Base-by-base conservation (phyloP, 768 basidiomycete species). In the Lactarius indigo region DNA sequence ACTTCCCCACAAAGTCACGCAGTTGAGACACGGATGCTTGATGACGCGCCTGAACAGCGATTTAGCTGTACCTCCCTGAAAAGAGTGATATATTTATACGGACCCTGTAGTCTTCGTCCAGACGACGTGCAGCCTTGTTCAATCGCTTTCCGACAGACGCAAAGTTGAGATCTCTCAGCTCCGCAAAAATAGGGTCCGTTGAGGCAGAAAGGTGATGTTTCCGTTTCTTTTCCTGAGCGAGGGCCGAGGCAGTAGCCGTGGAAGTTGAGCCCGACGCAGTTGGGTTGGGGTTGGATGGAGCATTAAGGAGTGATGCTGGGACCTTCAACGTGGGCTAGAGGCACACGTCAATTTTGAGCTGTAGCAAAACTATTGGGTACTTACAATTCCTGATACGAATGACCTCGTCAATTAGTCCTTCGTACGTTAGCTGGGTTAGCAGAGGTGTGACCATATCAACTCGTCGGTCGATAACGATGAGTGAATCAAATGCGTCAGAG, bases 391-490 rank as follows among this genome's bases (percentile, higher is more conserved):
- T 90, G 68, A 99, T 89, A 0, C 93, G 91, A 57, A 97, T 81
- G 41, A 94, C 78, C 75, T 99, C 97, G 73, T 98, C 97, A 39
- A 98, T 82, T 57, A 99, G 87, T 23, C 97, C 97, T 75, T 98
- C 91, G 71, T 98, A 98, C 0, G 97, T 99, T 64, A 98, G 80
- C 73, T 98, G 96, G 2, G 97, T 98, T 56, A 96, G 84, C 59
- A 98, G 80, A 1, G 97, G 94, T 0, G 97, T 97, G 66, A 98
- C 87, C 91, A 98, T 91, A 73, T 99, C 97, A 12, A 91, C 87
- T 39, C 88, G 87, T 57, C 97, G 87, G 75, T 99, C 97, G 64
- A 99, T 72, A 42, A 98, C 82, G 70, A 99, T 89, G 66, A 98
- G 78, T 17, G 87, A 89, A 74, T 99, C 97, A 62, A 98, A 83